Base-by-base conservation (phyloP, 441 rosid genomes). In the Pelargonium myrrhifolium region DNA sequence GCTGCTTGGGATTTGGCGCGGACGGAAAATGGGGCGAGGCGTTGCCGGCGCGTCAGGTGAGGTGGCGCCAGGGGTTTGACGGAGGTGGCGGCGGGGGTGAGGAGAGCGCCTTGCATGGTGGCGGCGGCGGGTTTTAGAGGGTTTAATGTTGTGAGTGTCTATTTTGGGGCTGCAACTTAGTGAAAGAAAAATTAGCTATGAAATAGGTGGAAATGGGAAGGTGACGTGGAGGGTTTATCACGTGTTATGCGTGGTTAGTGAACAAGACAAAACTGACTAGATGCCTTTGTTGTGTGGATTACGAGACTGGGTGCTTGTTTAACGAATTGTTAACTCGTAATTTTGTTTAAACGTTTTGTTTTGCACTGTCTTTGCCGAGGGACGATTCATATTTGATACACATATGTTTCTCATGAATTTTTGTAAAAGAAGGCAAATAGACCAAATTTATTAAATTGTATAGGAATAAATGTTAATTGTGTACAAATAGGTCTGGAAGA, bases 101-200 rank as follows among this genome's bases (percentile, higher is more conserved):
- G 10, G 79, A 87, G 67, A 9, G 87, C 61, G 60, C 86, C 80
- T 61, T 86, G 96, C 96, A 89, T 89, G 78, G 73, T 18, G 84
- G 83, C 75, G 83, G 53, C 73, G 76, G 65, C 72, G 76, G 65
- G 26, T 21, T 0, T 6, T 4, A 24, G 15, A 68, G 71, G 71
- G 71, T 68, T 59, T 68, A 21, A 14, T 12, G 24, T 20, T 39
- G 64, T 21, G 0, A 3, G 24, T 0, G 14, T 4, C 21, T 4
- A 14, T n/a, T n/a, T 53, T 53, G 6, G 59, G 9, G 5, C 2
- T 17, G 17, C 15, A 3, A 15, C 6, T 0, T 45, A 0, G 12
- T 11, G 4, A 45, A 45, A 3, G 3, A 45, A 45, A 45, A 24
- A 24, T n/a, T 24, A 24, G 26, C 26, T 1, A 2, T 2, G 26